Evolutionary conservation across 768 basidiomycete genomes (phyloP), one percentile per base, ranked within the genome.

Genomic region (Boletus tylopilopsis): DNA sequence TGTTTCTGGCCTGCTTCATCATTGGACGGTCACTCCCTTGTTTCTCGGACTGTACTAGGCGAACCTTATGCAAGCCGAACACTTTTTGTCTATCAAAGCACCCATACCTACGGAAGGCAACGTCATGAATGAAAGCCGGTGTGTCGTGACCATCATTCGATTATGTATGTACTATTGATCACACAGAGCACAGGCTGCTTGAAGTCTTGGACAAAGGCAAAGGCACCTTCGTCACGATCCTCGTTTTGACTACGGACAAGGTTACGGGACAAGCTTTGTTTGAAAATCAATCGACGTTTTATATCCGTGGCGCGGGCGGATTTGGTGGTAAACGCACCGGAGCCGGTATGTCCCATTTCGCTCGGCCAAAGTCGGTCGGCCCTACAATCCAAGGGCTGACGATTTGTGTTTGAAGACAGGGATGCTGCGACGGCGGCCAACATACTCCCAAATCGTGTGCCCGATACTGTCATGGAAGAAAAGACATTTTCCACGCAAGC

Each of bases 31-130:
- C n/a, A n/a, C n/a, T n/a, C n/a, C n/a, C n/a, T n/a, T n/a, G n/a
- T n/a, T n/a, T n/a, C n/a, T n/a, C n/a, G n/a, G n/a, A n/a, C 15
- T 24, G 15, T 36, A 40, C 2, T 53, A 93, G 91, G 91, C 94
- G 39, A 97, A 92, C 70, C 76, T 99, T n/a, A 79, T 99, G 15
- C 96, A 99, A 64, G 96, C 95, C 38, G 96, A 99, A 64, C 96
- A 98, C 62, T 98, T 90, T 68, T 72, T 99, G 58, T 78, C 82
- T 52, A 90, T 99, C 67, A 86, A 88, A 60, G 83, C 73, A 2
- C 84, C 88, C 0, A 89, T 98, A 51, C 94, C 95, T 1, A 91
- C 91, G 0, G 83, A 77, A 51, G 95, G 82, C 0, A 81, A 85
- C 19, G 73, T 98, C 19, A 75, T 91, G 25, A 94, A 77, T 63